Conservation (phyloP, 176 grass and related monocot species). For the Elaeis guineensis region DNA sequence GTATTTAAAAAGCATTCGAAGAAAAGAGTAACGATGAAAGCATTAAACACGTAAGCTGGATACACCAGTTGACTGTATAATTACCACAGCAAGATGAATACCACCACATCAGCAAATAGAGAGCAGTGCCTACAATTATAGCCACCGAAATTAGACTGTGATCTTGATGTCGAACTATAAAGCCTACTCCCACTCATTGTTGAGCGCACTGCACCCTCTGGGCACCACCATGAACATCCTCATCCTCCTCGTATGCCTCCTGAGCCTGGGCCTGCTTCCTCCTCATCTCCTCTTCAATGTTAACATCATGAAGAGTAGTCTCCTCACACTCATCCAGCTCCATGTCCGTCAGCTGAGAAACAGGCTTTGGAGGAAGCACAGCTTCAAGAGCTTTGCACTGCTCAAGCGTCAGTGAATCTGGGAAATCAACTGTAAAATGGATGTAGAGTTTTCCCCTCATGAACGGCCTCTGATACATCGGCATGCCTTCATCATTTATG, state of each 20-base stretch:
- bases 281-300: slow-evolving; percentile 74
- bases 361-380: slow-evolving; percentile 41
- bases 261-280: slow-evolving; percentile 61
- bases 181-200: slow-evolving; percentile 23
- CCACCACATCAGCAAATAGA: too few relatives aligned
- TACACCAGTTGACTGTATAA: too few relatives aligned
- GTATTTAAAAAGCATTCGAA: too few relatives aligned
- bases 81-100: too few relatives aligned
- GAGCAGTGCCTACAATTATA: too few relatives aligned
- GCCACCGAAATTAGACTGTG: too few relatives aligned
- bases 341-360: slow-evolving; percentile 55
- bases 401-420: slow-evolving; percentile 41
- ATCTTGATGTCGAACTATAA: too few relatives aligned
- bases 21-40: too few relatives aligned
- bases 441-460: slow-evolving; percentile 93
- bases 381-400: slow-evolving; percentile 65
- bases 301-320: slow-evolving; percentile 55
- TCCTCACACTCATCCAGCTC: slow-evolving; percentile 89
- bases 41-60: too few relatives aligned
- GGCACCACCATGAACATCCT: slow-evolving; percentile 42
- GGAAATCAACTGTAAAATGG: slow-evolving; percentile 78
- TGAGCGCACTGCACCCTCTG: slow-evolving; percentile 89
- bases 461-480: slow-evolving; percentile 70
- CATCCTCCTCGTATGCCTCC: slow-evolving; percentile 80
- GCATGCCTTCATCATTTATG: slow-evolving; percentile 83